Evolutionary conservation across 148 eudicot genomes (phyloP), one percentile per base, ranked within the genome.

Genomic region (Mesembryanthemum crystallinum): DNA sequence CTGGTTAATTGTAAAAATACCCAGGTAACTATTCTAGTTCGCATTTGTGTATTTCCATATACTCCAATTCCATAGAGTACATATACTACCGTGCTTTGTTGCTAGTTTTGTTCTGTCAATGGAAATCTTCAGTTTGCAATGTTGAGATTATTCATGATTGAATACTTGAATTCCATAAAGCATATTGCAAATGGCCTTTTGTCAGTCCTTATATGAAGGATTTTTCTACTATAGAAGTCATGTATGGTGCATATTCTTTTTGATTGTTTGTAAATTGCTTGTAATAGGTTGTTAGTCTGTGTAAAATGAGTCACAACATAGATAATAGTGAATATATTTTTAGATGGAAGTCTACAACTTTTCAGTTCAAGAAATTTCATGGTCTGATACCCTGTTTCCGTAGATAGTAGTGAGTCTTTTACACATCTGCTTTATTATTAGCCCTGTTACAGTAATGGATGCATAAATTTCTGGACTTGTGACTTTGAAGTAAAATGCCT

Each of bases 1-100:
- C 86, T 95, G 82, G 91, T 95, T 67, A 92, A 92, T 76, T 95
- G 97, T 86, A 91, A 92, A 85, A 95, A 95, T 81, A 85, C 97
- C 64, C 68, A 82, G 87, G 99, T 95, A 86, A 79, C 75, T 81
- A 45, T 55, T 47, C 57, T 37, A 23, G 25, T 39, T 70, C 28
- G 4, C 57, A 37, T 7, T 9, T 20, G 2, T 51, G 29, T 32
- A 42, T 27, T 5, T n/a, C 54, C 59, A 54, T 52, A 5, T 80
- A 25, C 27, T 18, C 21, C 17, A 14, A 14, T 20, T 51, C 66
- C 59, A 49, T 28, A 2, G 8, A 64, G 64, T n/a, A 1, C 2
- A 6, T 45, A 67, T 51, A 27, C 10, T 27, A 24, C 13, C 13
- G 28, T 54, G 32, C 73, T 4, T 2, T 55, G 20, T 72, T 25